A percentile compares a stretch with the other conserved stretches of the same genome.
phyloP scores from a whole-genome alignment of 176 grass and related monocot species.

The Aegilops umbellulata region DNA sequence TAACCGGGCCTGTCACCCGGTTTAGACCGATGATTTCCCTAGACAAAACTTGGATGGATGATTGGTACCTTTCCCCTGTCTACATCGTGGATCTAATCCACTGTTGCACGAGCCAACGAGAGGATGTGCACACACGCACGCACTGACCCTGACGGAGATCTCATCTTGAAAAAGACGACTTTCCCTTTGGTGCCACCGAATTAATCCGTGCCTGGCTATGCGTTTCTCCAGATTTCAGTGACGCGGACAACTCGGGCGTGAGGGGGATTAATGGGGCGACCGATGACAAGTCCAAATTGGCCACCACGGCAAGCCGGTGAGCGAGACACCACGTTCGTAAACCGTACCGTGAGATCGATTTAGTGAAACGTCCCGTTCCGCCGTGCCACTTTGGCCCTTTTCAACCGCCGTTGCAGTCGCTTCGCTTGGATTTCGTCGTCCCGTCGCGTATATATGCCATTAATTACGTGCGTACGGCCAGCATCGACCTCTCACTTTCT shows the following conservation, averaged over 20 bases:
- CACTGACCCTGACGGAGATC: not conserved
- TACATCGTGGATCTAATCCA: not conserved
- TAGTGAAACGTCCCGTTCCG: not conserved
- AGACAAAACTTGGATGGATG: too few relatives aligned
- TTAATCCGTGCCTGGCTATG: not conserved
- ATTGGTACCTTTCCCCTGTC: not conserved
- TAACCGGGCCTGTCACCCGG: too few relatives aligned
- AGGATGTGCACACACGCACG: not conserved
- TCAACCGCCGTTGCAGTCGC: not conserved
- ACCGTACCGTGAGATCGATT: not conserved
- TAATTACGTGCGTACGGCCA: not conserved
- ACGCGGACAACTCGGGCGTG: not conserved
- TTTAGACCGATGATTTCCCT: too few relatives aligned
- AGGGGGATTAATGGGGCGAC: not conserved
- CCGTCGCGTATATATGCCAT: not conserved
- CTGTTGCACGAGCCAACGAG: not conserved
- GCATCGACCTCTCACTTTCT: not conserved
- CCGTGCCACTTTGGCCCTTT: not conserved
- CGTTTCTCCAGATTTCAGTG: not conserved
- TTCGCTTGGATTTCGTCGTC: not conserved
- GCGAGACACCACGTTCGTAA: not conserved
- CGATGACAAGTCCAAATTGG: not conserved
- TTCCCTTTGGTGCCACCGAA: not conserved
- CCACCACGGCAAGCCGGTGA: not conserved
- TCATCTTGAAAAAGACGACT: not conserved